Base-by-base conservation (phyloP, 257 asterid genomes). In the Scutellaria barbata region DNA sequence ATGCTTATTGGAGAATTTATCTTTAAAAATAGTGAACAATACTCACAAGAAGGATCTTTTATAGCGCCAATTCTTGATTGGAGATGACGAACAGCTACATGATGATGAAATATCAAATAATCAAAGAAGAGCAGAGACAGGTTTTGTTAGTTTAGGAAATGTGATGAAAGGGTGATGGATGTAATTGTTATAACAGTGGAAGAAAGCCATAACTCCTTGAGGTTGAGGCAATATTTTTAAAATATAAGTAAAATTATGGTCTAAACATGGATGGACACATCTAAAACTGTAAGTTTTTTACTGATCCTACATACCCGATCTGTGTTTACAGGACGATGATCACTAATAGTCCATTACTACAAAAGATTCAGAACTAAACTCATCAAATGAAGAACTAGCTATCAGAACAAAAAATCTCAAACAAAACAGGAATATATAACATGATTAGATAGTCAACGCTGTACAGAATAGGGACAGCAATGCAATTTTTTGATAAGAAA, bases 361-460 rank as follows among this genome's bases (percentile, higher is more conserved):
- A 14, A 17, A 51, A 66, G 37, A n/a, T 35, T 66, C n/a, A 9
- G 1, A 20, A 20, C 25, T 20, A 20, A 20, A 20, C 25, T 20
- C 25, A 20, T 20, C 25, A 20, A 20, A 20, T 20, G 25, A 20
- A 25, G 45, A 35, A 50, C 33, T 42, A 39, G 35, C 11, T 8
- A 69, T n/a, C 47, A 7, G 18, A 69, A 57, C 48, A 47, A 43
- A 46, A 47, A 71, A 48, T 46, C 62, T 14, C 47, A 71, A 18
- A 37, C 30, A 18, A 42, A 40, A 4, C 25, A 54, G 8, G 37
- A 71, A 30, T 46, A 22, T 11, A 58, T 0, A 69, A 56, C 37
- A 35, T 17, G 52, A 18, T 41, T 39, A 16, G 33, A 67, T 20
- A 35, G 30, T 39, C 33, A 60, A 37, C 41, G 13, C 16, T 1